Percentiles rank a stretch among this genome's conserved stretches.
Conservation (phyloP, 768 basidiomycete species). For the Suillus americanus region DNA sequence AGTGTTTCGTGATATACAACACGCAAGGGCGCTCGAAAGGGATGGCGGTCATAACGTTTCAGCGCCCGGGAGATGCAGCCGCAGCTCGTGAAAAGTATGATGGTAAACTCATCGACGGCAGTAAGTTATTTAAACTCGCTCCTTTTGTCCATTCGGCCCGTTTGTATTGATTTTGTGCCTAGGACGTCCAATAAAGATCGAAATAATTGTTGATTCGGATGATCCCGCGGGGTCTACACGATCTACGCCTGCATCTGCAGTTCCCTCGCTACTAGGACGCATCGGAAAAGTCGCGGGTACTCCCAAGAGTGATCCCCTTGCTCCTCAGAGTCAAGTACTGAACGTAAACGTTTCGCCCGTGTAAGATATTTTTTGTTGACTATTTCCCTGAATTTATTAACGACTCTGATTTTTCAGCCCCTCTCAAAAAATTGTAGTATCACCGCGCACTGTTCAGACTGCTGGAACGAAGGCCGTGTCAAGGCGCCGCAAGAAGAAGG, state of each 20-base stretch:
- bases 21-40: conserved; percentile 74
- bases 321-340: conserved; percentile 15
- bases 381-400: conserved; percentile 3
- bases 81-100: conserved; percentile 68
- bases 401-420: conserved; percentile 4
- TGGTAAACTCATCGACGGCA: conserved; percentile 73
- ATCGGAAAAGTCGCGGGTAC: conserved; percentile 23
- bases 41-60: conserved; percentile 75
- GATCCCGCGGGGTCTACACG: conserved; percentile 17
- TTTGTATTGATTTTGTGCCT: background rate
- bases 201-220: conserved; percentile 55
- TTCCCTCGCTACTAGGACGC: conserved; percentile 41
- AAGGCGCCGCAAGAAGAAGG: conserved; percentile 62
- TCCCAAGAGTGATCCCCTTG: conserved; percentile 2
- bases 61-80: conserved; percentile 60
- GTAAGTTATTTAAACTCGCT: conserved; percentile 28
- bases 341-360: conserved; percentile 12
- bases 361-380: conserved; percentile 11
- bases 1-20: conserved; percentile 73
- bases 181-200: conserved; percentile 69
- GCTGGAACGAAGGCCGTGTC: conserved; percentile 30
- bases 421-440: conserved; percentile 17
- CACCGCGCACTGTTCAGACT: conserved; percentile 11
- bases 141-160: background rate
- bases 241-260: conserved; percentile 20